Base-by-base conservation (phyloP, 2,329 filamentous ascomycete genomes). In the Bimuria novae-zelandiae region DNA sequence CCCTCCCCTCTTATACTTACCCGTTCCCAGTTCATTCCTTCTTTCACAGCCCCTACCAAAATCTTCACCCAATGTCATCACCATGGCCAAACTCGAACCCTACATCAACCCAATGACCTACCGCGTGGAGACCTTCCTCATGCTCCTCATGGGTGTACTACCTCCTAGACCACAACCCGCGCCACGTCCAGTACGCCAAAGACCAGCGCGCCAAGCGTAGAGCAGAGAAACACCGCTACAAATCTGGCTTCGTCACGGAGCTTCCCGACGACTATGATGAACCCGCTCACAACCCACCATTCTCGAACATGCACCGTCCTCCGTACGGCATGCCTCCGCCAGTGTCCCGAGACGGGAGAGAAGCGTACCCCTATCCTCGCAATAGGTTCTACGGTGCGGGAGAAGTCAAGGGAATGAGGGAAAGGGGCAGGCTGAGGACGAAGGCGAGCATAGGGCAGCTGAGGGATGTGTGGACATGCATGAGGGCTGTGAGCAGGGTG, bases 401-500 rank as follows among this genome's bases (percentile, higher is more conserved):
- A 33, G 27, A 21, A 29, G 21, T 29, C 7, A 7, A 11, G 19
- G 14, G 23, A 3, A 16, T 22, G 49, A 8, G 22, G 27, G 23
- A 7, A 17, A 3, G 17, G 29, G n/a, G 44, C n/a, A 37, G 12
- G 16, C 7, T 23, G 4, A 21, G 22, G 23, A 22, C 23, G 23
- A 17, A 16, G 30, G 30, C 54, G 7, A 54, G 51, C 3, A 52
- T 35, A 27, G n/a, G 19, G 19, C 32, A 59, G 35, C 55, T 52
- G 58, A 47, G 56, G n/a, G 56, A 63, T 43, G 60, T 54, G 22
- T 63, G 58, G 60, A 22, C 32, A 23, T 27, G 52, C 12, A 58
- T 63, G 45, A 40, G 56, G 32, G n/a, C 51, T 14, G 54, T 55
- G 14, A 51, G 39, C 8, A 35, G 23, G 29, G 29, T 37, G 8